Conservation (phyloP, 306 rosid species). For the Biancaea sappan region DNA sequence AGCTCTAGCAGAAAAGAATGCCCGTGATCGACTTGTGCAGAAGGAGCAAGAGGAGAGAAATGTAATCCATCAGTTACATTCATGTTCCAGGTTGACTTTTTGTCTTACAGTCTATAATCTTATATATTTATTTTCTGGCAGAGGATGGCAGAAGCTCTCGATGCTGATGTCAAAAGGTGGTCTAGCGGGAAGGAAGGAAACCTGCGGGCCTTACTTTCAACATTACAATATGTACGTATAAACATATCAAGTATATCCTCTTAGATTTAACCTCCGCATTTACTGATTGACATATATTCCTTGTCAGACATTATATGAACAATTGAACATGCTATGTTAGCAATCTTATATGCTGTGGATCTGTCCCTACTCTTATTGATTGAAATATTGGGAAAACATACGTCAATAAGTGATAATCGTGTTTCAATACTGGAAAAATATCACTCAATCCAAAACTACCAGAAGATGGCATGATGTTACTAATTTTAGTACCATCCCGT, state of each 20-base stretch:
- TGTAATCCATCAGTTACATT: slow-evolving; percentile 46
- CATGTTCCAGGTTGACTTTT: slow-evolving; percentile 3
- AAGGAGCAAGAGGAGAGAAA: slow-evolving; percentile 90
- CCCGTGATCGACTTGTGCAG: slow-evolving; percentile 76
- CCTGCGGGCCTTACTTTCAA: slow-evolving; percentile 92
- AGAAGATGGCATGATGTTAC: neutral
- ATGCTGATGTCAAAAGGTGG: slow-evolving; percentile 94
- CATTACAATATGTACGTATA: slow-evolving; percentile 83
- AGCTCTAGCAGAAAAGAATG: slow-evolving; percentile 94
- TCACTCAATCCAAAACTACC: slow-evolving; percentile 7
- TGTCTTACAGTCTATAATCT: slow-evolving; percentile 34
- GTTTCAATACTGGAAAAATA: neutral
- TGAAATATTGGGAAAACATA: neutral
- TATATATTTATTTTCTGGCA: slow-evolving; percentile 42
- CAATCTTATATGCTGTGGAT: neutral
- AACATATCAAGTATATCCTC: slow-evolving; percentile 22
- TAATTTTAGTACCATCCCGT: slow-evolving; percentile 6
- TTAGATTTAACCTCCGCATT: slow-evolving; percentile 13
- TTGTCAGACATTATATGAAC: slow-evolving; percentile 25
- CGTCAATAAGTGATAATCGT: slow-evolving; percentile 13
- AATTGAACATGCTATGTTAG: too few species aligned
- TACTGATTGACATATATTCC: slow-evolving; percentile 25
- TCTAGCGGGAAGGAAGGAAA: slow-evolving; percentile 93
- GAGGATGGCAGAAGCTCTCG: slow-evolving; percentile 86
- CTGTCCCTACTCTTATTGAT: neutral